Base-by-base conservation (phyloP, 2,329 filamentous ascomycete species). In the Canariomyces notabilis region DNA sequence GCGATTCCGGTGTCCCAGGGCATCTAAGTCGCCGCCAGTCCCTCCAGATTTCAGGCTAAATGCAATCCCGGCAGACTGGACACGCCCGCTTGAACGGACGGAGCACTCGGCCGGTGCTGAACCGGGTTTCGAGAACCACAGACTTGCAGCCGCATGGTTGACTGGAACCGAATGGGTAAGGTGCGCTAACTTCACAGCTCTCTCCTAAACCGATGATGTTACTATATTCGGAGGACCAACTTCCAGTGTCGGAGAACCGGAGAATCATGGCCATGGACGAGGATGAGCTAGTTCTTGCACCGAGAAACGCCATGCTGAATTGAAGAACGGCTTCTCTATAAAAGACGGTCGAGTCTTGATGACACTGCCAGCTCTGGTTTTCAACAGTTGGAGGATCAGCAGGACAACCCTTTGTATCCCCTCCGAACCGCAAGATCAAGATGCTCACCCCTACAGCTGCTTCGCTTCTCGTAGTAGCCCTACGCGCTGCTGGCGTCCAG, bases 401-500 rank as follows among this genome's bases (percentile, higher is more conserved):
- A 8, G 4, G 26, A 4, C 7, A 4, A 12, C 26, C 14, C 26
- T 9, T 9, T 9, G 9, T 29, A 29, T 29, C 26, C 26, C 4
- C 7, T 9, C 14, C n/a, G n/a, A 29, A 29, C 26, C 26, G 14
- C 26, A 12, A 12, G 9, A 4, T 42, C 31, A 46, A 34, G 12
- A 55, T 55, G 53, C 15, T 54, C 20, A 54, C 46, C 15, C 46
- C 50, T 22, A 40, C 43, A 12, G 21, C 37, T 33, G 41, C 44
- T 12, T 53, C 50, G 12, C 41, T 46, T 23, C 43, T 54, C 19
- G 37, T 58, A 14, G 39, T 54, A 16, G 42, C 44, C 34, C 48
- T 54, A 16, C 45, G 49, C 33, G 52, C 48, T 18, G 49, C 47
- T 22, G 46, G 44, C 31, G 55, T 44, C 35, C 41, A 26, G 14